These are phyloP conservation scores for Primulina huaijiensis DNA, from an alignment of 257 asterid genomes.

Conservation along the genomic window DNA sequence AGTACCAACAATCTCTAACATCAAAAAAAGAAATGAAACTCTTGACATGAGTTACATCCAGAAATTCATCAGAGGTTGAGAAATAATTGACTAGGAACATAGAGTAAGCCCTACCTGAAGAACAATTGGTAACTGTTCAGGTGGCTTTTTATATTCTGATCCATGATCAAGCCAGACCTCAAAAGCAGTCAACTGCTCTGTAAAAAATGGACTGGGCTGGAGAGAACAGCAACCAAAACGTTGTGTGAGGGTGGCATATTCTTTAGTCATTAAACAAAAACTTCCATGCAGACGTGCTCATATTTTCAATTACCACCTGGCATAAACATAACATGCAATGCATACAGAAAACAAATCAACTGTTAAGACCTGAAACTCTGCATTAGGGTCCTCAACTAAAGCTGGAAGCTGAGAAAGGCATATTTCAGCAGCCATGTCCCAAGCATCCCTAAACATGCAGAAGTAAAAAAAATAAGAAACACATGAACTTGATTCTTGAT, in stretches of 20 bases:
- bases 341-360: conserved; percentile 5
- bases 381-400: conserved; percentile 85
- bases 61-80: background rate
- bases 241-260: conserved; percentile 4
- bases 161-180: conserved; percentile 99
- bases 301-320: background rate
- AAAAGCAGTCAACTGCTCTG: conserved; percentile 51
- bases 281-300: background rate
- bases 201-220: conserved; percentile 93
- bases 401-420: conserved; percentile 97
- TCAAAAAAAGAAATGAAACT: background rate
- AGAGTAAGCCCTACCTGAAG: conserved; percentile 67
- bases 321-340: conserved; percentile 20
- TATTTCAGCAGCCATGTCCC: conserved; percentile 99
- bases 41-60: background rate
- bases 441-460: conserved; percentile 78
- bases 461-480: conserved; percentile 18
- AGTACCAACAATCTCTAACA: background rate
- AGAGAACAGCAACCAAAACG: conserved; percentile 19
- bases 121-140: conserved; percentile 97
- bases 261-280: conserved; percentile 1
- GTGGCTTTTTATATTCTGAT: conserved; percentile 91
- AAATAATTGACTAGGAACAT: conserved; percentile 14
- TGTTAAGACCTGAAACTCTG: conserved; percentile 79
- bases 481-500: conserved; percentile 23